Base-by-base conservation (phyloP, 768 basidiomycete species). In the Lactarius vividus region DNA sequence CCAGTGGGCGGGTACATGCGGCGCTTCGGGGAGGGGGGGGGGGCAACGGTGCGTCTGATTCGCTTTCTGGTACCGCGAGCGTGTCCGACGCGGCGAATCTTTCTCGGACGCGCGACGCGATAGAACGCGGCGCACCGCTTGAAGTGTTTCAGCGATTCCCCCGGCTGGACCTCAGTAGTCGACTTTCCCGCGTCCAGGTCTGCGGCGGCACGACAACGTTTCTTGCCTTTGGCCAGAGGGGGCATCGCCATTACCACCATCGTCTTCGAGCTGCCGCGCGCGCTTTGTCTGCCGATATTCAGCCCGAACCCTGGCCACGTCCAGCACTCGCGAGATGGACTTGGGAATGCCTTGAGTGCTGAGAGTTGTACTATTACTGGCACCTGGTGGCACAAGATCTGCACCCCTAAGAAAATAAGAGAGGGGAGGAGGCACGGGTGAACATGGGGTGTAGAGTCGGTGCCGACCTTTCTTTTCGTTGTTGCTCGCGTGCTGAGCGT, bases 141-240 rank as follows among this genome's bases (percentile, higher is more conserved):
- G 74, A 92, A 93, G 77, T 91, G 87, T 62, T 83, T 80, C 60
- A 92, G 80, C 0, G 89, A 86, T 74, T 93, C 91, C 53, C 87
- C 85, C 0, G 85, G 84, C 63, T 82, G 79, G 33, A 90, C 91
- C 65, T 63, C 67, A 49, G 64, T 73, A 71, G 73, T 73, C 57
- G 63, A 33, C 33, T 31, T 57, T 26, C 2, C 31, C 31, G 18
- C 18, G 29, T n/a, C 31, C 55, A 31, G 4, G 55, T 29, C 31
- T 29, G 8, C 31, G 3, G 31, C 31, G 7, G 4, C 31, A 8
- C 18, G 29, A 10, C 55, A 75, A 70, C 80, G 80, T 64, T 61
- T 68, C 26, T 56, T 57, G 57, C 28, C 16, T n/a, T 54, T 57
- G 57, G 26, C 16, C 26, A 28, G 26, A 1, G 57, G 57, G 49